A percentile compares a stretch with the other conserved stretches of the same genome.
These are phyloP conservation scores for Lactuca saligna DNA, from an alignment of 129 eudicot species.

Conservation along the genomic window DNA sequence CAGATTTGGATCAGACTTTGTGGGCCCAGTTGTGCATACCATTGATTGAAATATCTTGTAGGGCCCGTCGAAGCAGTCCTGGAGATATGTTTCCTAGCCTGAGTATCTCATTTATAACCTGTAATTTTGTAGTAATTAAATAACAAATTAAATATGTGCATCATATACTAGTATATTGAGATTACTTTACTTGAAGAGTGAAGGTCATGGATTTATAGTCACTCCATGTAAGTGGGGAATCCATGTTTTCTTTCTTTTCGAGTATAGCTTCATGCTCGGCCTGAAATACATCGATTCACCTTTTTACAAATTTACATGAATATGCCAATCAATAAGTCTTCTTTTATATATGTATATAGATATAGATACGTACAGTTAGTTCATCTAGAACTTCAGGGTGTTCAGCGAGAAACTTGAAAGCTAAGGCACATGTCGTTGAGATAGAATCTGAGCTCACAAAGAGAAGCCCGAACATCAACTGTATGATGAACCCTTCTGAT, in stretches of 20 bases:
- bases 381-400: conserved; percentile 53
- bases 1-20: too few relatives aligned
- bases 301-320: background rate
- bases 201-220: conserved; percentile 68
- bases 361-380: conserved; percentile 35
- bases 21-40: conserved; percentile 22
- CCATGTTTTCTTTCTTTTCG: conserved; percentile 36
- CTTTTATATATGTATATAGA: too few relatives aligned
- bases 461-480: conserved; percentile 52
- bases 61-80: conserved; percentile 51
- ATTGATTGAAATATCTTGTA: conserved; percentile 50
- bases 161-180: background rate
- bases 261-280: conserved; percentile 58
- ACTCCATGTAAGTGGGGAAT: conserved; percentile 45
- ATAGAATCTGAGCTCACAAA: conserved; percentile 54
- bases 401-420: conserved; percentile 55
- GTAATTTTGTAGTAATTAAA: background rate
- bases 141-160: background rate
- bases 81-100: conserved; percentile 62
- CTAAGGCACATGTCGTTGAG: conserved; percentile 44
- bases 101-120: conserved; percentile 62
- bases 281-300: conserved; percentile 21
- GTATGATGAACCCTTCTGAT: conserved; percentile 49
- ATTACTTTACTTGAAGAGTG: conserved; percentile 44
- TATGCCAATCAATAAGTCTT: background rate